Evolutionary conservation across 2,329 filamentous ascomycete genomes (phyloP).

Genomic region (Aspergillus versicolor): DNA sequence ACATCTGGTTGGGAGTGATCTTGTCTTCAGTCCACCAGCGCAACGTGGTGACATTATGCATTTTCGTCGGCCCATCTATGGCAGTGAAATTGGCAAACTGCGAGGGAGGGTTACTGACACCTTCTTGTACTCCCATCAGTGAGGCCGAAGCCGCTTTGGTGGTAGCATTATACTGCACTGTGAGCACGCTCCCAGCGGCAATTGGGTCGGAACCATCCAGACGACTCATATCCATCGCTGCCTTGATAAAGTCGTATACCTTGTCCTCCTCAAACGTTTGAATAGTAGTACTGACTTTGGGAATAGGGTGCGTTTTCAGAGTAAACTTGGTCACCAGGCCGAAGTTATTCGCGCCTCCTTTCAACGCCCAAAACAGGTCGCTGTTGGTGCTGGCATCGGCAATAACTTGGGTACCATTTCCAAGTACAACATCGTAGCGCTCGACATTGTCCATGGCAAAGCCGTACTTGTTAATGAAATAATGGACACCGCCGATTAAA

Average conservation of each 20-base stretch:
- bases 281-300: constrained; percentile 33
- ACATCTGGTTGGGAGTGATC: constrained; percentile 37
- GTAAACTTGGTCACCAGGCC: constrained; percentile 35
- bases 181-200: constrained; percentile 34
- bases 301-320: constrained; percentile 22
- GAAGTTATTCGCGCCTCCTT: constrained; percentile 36
- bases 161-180: constrained; percentile 26
- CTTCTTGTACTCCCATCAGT: constrained; percentile 37
- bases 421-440: constrained; percentile 33
- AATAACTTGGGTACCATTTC: constrained; percentile 28
- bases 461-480: constrained; percentile 33
- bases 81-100: constrained; percentile 33
- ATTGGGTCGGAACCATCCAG: constrained; percentile 17
- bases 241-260: constrained; percentile 24
- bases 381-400: constrained; percentile 22
- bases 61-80: constrained; percentile 22
- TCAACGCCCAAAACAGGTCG: constrained; percentile 39
- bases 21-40: constrained; percentile 27
- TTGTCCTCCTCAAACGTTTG: constrained; percentile 30
- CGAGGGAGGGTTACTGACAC: constrained; percentile 31
- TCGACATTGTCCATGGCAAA: constrained; percentile 35
- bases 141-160: constrained; percentile 23
- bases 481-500: constrained; percentile 36
- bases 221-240: constrained; percentile 19
- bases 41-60: constrained; percentile 30